A percentile compares a stretch with the other conserved stretches of the same genome.
Evolutionary conservation across 2,329 filamentous ascomycete species (phyloP).

Genomic region (Aspergillus unguis): DNA sequence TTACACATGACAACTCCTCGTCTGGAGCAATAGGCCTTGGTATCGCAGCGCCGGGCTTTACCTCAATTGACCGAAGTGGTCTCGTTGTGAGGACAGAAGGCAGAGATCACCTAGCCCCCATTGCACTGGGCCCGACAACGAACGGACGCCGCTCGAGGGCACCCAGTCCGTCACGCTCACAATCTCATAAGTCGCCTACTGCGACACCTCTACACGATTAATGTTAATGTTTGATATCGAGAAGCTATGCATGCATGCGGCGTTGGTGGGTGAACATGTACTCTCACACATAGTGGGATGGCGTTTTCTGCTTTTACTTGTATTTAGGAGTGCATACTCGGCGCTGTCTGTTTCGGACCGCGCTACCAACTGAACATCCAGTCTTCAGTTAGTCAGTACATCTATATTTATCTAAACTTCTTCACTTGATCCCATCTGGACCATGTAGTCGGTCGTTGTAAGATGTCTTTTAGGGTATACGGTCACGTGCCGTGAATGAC

Average conservation of each 20-base stretch:
- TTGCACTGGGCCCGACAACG: constrained; percentile 50
- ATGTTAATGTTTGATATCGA: constrained; percentile 18
- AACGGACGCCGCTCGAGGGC: constrained; percentile 44
- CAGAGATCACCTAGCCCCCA: constrained; percentile 67
- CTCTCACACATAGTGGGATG: not conserved
- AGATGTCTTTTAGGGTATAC: not conserved
- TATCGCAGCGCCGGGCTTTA: constrained; percentile 29
- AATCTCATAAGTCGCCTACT: constrained; percentile 35
- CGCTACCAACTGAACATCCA: too few relatives aligned
- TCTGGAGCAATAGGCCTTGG: constrained; percentile 37
- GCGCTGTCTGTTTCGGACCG: not conserved
- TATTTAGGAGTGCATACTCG: not conserved
- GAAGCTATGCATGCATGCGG: constrained; percentile 23
- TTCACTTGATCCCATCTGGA: too few relatives aligned
- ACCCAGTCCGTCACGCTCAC: constrained; percentile 48
- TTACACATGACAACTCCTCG: constrained; percentile 40
- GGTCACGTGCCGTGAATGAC: not conserved
- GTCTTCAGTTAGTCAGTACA: too few relatives aligned
- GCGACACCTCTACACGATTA: constrained; percentile 37
- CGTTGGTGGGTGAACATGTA: constrained; percentile 16
- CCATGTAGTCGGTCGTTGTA: too few relatives aligned
- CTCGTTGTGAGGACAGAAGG: constrained; percentile 81
- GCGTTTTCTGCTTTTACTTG: not conserved
- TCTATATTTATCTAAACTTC: too few relatives aligned
- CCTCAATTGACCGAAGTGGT: constrained; percentile 62